Base-by-base conservation (phyloP, 371 early-diverging fungal genomes). In the Mortierella sp. region DNA sequence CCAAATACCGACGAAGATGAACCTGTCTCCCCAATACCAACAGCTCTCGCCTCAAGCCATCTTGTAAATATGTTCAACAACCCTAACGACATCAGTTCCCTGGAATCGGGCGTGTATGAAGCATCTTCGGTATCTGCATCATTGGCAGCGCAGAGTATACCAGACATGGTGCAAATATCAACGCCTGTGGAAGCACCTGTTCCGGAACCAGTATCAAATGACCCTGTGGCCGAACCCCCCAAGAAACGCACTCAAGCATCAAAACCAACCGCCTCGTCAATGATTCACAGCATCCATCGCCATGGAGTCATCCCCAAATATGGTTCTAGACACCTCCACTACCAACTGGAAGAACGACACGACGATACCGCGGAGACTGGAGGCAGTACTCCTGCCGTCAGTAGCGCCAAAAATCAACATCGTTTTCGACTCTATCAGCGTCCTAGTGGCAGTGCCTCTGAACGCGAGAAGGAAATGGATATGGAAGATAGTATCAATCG, bases 401-500 rank as follows among this genome's bases (percentile, higher is more conserved):
- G 40, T 12, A 49, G 19, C 27, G 13, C 44, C 27, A 22, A 27
- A 14, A 25, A 21, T 21, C 27, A 29, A 22, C 27, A 31, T n/a
- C 43, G 31, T 1, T 21, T 71, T 6, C 50, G 48, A 17, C 29
- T 49, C n/a, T 43, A 63, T 13, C 43, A 40, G 19, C 60, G 8
- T n/a, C 39, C 58, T 22, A 63, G 54, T 10, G 54, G 57, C 29
- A 64, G 51, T 28, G 25, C 14, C 10, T 53, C 57, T 12, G 72
- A 62, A 21, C 46, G 50, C 6, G 22, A 16, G 24, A 60, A 62
- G 51, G 66, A 58, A 50, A 43, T 48, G 27, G 57, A 59, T 24
- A 67, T 58, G 63, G 67, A 72, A 31, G 44, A 51, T n/a, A 43
- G 44, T 8, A 48, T 72, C 54, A 66, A 72, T 22, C 57, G 43